Evolutionary conservation across 1,284 basidiomycete genomes (phyloP).

Genomic region (Rhizoctonia solani): DNA sequence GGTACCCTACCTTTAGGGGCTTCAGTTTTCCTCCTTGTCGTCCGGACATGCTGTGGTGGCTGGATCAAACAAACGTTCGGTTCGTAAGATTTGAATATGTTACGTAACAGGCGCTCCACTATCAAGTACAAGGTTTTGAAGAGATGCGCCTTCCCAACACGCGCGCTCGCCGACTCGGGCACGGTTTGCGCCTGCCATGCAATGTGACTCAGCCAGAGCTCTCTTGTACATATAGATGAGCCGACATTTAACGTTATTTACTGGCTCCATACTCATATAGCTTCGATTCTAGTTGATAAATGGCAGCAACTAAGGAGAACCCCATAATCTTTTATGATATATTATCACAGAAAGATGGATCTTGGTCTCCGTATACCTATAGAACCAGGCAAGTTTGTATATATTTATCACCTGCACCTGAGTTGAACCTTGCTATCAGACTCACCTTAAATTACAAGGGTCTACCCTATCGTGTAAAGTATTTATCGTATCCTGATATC

Average conservation of each 20-base stretch:
- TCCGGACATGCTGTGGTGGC: constrained; percentile 57
- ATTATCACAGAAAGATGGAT: neutral
- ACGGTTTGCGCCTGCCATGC: neutral
- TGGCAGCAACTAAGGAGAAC: too few species aligned
- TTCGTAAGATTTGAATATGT: neutral
- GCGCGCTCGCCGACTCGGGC: neutral
- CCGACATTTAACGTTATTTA: too few species aligned
- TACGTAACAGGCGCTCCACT: neutral
- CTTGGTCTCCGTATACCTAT: neutral
- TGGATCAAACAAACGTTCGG: neutral
- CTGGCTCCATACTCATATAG: too few species aligned
- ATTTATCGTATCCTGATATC: constrained; percentile 39
- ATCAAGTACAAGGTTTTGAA: neutral
- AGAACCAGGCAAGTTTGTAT: neutral
- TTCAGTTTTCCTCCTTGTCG: constrained; percentile 81
- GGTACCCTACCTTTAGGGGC: constrained; percentile 62
- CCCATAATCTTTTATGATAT: constrained; percentile 6
- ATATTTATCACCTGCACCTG: neutral
- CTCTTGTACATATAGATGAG: too few species aligned
- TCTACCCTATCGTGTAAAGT: constrained; percentile 39
- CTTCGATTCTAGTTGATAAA: too few species aligned
- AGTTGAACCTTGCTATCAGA: neutral
- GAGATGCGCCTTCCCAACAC: neutral
- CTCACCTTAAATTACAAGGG: constrained; percentile 40
- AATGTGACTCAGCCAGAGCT: neutral